Evolutionary conservation across 2,329 filamentous ascomycete genomes (phyloP).

Genomic region (Ophiostoma triangulosporum): DNA sequence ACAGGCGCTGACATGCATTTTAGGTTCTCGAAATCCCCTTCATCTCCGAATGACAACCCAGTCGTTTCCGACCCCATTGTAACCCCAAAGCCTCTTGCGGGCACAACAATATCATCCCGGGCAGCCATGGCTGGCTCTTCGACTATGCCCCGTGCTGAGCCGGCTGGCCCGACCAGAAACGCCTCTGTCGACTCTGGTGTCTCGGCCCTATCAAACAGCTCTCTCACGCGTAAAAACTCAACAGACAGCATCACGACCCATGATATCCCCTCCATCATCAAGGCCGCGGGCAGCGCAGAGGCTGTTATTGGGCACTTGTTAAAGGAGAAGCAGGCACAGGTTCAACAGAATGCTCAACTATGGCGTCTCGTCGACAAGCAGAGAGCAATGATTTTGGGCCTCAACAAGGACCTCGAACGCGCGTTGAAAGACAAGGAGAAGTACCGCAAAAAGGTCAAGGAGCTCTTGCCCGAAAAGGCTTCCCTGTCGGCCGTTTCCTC

Average conservation of each 20-base stretch:
- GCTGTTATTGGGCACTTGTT: conserved; percentile 77
- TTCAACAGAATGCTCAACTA: conserved; percentile 80
- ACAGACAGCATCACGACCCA: conserved; percentile 46
- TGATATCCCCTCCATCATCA: conserved; percentile 68
- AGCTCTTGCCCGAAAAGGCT: conserved; percentile 35
- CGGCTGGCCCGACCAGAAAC: conserved; percentile 46
- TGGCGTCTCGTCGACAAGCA: conserved; percentile 97
- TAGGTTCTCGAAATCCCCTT: conserved; percentile 19
- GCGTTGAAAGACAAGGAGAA: conserved; percentile 88
- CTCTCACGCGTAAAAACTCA: conserved; percentile 42
- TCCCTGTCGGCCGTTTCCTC: not conserved
- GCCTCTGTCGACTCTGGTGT: conserved; percentile 91
- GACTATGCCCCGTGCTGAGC: conserved; percentile 26
- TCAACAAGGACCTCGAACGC: conserved; percentile 89
- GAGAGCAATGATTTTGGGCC: conserved; percentile 76
- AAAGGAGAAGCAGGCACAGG: conserved; percentile 80
- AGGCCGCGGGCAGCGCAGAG: conserved; percentile 77
- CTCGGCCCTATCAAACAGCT: conserved; percentile 55
- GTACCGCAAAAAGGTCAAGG: conserved; percentile 83
- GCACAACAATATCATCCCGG: conserved; percentile 24
- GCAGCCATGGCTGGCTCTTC: conserved; percentile 35
- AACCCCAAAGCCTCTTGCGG: conserved; percentile 29
- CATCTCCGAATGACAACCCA: conserved; percentile 36
- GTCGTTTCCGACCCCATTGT: conserved; percentile 30
- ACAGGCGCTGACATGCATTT: not conserved